phyloP scores from a whole-genome alignment of 257 asterid species.

The Capsicum pubescens region DNA sequence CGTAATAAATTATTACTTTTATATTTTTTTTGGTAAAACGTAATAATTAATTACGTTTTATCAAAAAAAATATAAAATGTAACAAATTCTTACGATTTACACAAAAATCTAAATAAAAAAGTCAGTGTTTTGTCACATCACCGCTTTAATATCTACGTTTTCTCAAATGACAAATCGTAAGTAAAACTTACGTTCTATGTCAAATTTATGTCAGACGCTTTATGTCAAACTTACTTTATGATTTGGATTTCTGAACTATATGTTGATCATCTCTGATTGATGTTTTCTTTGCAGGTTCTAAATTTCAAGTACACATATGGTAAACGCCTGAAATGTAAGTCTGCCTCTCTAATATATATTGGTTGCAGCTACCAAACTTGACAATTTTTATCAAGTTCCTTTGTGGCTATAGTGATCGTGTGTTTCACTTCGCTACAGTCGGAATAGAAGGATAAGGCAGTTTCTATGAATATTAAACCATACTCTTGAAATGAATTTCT shows the following conservation, averaged over 20 bases:
- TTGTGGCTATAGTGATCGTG: constrained; percentile 66
- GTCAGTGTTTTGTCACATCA: no score
- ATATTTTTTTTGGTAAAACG: no score
- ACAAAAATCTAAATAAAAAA: no score
- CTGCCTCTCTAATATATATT: constrained; percentile 22
- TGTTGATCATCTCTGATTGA: constrained; percentile 9
- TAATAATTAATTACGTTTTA: no score
- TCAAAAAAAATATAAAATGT: no score
- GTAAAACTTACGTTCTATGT: no score
- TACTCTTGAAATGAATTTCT: constrained; percentile 80
- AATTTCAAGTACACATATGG: constrained; percentile 75
- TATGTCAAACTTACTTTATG: no score
- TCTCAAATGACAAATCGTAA: no score
- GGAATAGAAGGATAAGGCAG: constrained; percentile 60
- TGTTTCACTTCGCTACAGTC: constrained; percentile 76
- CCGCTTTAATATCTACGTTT: no score
- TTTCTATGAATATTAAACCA: constrained; percentile 55
- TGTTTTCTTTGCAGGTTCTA: constrained; percentile 61
- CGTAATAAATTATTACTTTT: no score
- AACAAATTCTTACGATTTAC: no score
- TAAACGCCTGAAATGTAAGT: constrained; percentile 71
- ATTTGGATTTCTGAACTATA: constrained; percentile 4
- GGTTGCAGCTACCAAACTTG: constrained; percentile 19
- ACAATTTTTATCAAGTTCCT: constrained; percentile 26
- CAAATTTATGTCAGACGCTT: no score